Base-by-base conservation (phyloP, 192 early-diverging fungal genomes). In the Coemansia pectinata region DNA sequence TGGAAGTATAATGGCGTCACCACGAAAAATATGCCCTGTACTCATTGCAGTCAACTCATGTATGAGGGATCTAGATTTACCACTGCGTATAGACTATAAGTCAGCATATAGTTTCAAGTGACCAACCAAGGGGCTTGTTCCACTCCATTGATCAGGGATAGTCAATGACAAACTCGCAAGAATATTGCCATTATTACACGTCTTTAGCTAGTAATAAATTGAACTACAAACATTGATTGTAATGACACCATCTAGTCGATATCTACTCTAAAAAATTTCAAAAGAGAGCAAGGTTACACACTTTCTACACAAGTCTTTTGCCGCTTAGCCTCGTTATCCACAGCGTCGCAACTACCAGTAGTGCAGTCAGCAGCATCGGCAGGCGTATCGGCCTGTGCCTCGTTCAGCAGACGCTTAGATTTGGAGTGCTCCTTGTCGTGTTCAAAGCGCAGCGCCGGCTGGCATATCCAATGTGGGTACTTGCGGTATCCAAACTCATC, bases 401-500 rank as follows among this genome's bases (percentile, higher is more conserved):
- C 81, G 73, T 83, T 83, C 27, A 83, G 61, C 67, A 83, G 19
- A 11, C 76, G 76, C 67, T 75, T 78, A 0, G 81, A 78, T 45
- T 70, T 42, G 4, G 82, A 84, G 57, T 70, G 63, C 11, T 71
- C 61, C 60, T 84, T 84, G 53, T 84, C 82, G 29, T 79, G 76
- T 66, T 81, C 85, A 52, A 81, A 84, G 31, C 87, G 83, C 52
- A 87, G 76, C 29, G 85, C 85, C 3, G 86, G 86, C 72, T 88
- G 87, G 55, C 88, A 88, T 38, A 87, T 83, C 87, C 85, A 88
- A 45, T 86, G 76, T 41, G 84, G 82, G 50, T 89, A 89, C 70
- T 83, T 76, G 25, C 85, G 81, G 52, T 84, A 84, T 7, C 82
- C 82, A 73, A 73, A 69, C 48, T 79, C 82, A 34, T 84, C 73